Evolutionary conservation across 2,329 filamentous ascomycete genomes (phyloP), one percentile per base, ranked within the genome.

Genomic region (Capronia epimyces): DNA sequence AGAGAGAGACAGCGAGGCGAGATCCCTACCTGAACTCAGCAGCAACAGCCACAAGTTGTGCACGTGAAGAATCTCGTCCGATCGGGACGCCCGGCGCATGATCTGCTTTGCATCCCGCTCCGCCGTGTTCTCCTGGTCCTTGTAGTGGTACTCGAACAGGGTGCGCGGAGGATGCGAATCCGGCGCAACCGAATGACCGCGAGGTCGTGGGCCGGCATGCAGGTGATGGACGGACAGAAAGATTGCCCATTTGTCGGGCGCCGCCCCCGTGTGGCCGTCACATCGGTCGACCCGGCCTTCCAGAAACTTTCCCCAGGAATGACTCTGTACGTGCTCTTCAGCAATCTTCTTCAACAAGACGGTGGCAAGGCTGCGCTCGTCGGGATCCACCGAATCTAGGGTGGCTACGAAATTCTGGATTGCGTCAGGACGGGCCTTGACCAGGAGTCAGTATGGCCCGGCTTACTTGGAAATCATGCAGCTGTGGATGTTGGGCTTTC

Each of bases 31-130:
- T 31, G 41, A 43, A 31, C 41, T 43, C 15, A 43, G 20, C 21
- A 43, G 22, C 22, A 43, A 24, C 9, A 29, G 18, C 41, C 41
- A 43, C 24, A 43, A 7, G 20, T 29, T 43, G n/a, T 43, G 41
- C 24, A 43, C 41, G 24, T 37, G 32, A 7, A 37, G 32, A 37
- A 37, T 37, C 32, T 37, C 32, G 32, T 16, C 32, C 9, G 2
- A 37, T 1, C 15, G 32, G 32, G 32, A 37, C 7, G 32, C 32
- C 32, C 15, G 32, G 32, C 32, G 32, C 32, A 37, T 10, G 9
- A 37, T 10, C 32, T 37, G 32, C 32, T 37, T 37, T 13, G 32
- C 15, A 37, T 37, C 32, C 32, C 9, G 32, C 32, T 37, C 32
- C 32, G 7, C 7, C 15, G 32, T 37, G 32, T 37, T 37, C 16